Percentiles rank a stretch among this genome's conserved stretches.
phyloP scores from a whole-genome alignment of 805 yeast genomes.

The Metschnikowia hibisci region DNA sequence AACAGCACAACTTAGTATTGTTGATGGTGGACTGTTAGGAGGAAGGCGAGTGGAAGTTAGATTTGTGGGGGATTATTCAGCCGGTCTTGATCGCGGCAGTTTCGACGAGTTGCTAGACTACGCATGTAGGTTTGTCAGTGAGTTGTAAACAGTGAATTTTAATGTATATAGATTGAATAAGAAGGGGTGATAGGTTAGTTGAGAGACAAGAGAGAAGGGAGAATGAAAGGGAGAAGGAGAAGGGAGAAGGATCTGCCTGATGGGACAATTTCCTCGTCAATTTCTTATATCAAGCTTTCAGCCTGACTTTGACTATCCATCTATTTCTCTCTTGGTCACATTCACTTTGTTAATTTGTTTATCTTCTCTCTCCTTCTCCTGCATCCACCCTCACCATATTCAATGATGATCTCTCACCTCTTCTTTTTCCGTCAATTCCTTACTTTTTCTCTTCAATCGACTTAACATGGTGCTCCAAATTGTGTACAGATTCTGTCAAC shows the following conservation, averaged over 20 bases:
- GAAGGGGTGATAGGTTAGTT: too few species aligned
- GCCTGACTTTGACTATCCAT: too few species aligned
- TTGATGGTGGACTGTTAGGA: conserved; percentile 59
- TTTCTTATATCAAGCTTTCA: too few species aligned
- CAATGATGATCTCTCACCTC: too few species aligned
- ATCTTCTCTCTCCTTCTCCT: too few species aligned
- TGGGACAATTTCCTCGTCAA: too few species aligned
- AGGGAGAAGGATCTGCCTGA: too few species aligned
- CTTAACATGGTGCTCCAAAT: conserved; percentile 66
- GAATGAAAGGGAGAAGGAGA: background rate
- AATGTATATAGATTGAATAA: conserved; percentile 1
- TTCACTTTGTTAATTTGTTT: too few species aligned
- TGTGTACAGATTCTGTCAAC: conserved; percentile 63
- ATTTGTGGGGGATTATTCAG: conserved; percentile 13
- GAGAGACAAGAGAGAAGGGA: background rate
- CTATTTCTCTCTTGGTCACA: too few species aligned
- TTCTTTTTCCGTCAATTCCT: too few species aligned
- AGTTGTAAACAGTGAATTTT: conserved; percentile 18
- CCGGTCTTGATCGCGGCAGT: conserved; percentile 17
- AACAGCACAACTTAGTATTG: conserved; percentile 39
- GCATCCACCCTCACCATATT: too few species aligned
- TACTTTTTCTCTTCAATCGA: conserved; percentile 46
- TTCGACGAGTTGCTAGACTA: conserved; percentile 27
- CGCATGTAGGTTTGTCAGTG: conserved; percentile 15
- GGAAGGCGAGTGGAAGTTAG: conserved; percentile 45